Percentiles rank a stretch among this genome's conserved stretches.
Conservation (phyloP, 257 asterid species). For the Solanum bulbocastanum region DNA sequence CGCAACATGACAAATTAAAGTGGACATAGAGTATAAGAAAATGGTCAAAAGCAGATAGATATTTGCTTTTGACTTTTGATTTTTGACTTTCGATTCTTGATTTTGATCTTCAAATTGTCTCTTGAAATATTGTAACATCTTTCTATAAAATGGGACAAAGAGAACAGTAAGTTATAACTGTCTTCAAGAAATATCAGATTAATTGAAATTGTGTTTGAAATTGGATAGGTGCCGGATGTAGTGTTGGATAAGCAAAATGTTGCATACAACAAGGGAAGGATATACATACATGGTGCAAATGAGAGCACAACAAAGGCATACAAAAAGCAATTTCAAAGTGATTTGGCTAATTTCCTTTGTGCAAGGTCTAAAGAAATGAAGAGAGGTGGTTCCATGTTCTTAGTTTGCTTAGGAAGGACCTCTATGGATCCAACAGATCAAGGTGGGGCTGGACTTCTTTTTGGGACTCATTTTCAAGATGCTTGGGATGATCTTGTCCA, state of each 20-base stretch:
- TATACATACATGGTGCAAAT: conserved; percentile 83
- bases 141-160: background rate
- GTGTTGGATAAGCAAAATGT: conserved; percentile 62
- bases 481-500: conserved; percentile 97
- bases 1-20: too few relatives aligned
- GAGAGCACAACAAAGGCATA: conserved; percentile 60
- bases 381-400: conserved; percentile 85
- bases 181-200: background rate
- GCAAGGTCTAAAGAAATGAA: conserved; percentile 67
- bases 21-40: too few relatives aligned
- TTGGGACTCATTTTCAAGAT: conserved; percentile 90
- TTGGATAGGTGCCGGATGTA: conserved; percentile 57
- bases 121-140: background rate
- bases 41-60: background rate
- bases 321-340: conserved; percentile 70
- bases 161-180: too few relatives aligned
- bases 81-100: background rate
- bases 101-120: background rate
- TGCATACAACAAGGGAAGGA: conserved; percentile 71
- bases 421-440: conserved; percentile 73
- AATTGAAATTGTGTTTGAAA: background rate
- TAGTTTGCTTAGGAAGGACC: conserved; percentile 78
- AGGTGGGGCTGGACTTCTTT: conserved; percentile 91
- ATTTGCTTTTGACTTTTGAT: background rate
- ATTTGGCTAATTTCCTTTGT: conserved; percentile 49